phyloP scores from a whole-genome alignment of 495 filamentous ascomycete genomes.

The Saxispiralis lemnorum region DNA sequence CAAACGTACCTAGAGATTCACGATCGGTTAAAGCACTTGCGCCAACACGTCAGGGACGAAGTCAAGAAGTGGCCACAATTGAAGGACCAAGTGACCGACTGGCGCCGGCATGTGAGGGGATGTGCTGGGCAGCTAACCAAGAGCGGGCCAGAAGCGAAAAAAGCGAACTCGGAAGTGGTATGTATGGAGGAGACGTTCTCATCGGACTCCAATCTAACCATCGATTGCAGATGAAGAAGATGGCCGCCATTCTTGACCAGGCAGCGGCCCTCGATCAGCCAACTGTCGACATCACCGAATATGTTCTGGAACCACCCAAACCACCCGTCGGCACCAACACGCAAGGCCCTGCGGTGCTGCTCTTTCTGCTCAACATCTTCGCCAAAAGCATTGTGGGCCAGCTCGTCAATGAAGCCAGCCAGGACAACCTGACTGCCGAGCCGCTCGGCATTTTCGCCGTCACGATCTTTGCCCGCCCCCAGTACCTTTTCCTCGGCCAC shows the following conservation, averaged over 20 bases:
- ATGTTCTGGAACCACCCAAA: slow-evolving; percentile 24
- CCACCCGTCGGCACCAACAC: slow-evolving; percentile 24
- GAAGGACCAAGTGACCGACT: slow-evolving; percentile 53
- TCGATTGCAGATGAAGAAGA: slow-evolving; percentile 27
- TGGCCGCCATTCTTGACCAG: slow-evolving; percentile 31
- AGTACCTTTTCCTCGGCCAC: slow-evolving; percentile 15
- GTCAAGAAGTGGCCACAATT: slow-evolving; percentile 35
- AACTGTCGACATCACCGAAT: slow-evolving; percentile 47
- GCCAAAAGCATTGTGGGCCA: slow-evolving; percentile 60
- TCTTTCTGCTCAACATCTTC: slow-evolving; percentile 73
- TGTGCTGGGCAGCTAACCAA: slow-evolving; percentile 55
- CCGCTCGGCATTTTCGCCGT: slow-evolving; percentile 62
- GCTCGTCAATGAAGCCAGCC: slow-evolving; percentile 55
- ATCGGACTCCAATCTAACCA: slow-evolving; percentile 2
- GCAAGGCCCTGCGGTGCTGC: slow-evolving; percentile 41
- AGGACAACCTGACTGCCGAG: slow-evolving; percentile 54
- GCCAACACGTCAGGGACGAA: slow-evolving; percentile 34
- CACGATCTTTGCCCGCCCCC: slow-evolving; percentile 46
- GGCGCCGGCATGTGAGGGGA: slow-evolving; percentile 53
- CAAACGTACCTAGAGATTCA: slow-evolving; percentile 53
- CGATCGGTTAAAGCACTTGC: slow-evolving; percentile 51
- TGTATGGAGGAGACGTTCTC: slow-evolving; percentile 14
- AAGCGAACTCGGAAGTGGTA: slow-evolving; percentile 39
- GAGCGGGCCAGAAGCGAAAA: slow-evolving; percentile 30
- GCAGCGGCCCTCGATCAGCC: slow-evolving; percentile 33